Conservation (phyloP, 1,284 basidiomycete species). For the Microbotryum violaceum region DNA sequence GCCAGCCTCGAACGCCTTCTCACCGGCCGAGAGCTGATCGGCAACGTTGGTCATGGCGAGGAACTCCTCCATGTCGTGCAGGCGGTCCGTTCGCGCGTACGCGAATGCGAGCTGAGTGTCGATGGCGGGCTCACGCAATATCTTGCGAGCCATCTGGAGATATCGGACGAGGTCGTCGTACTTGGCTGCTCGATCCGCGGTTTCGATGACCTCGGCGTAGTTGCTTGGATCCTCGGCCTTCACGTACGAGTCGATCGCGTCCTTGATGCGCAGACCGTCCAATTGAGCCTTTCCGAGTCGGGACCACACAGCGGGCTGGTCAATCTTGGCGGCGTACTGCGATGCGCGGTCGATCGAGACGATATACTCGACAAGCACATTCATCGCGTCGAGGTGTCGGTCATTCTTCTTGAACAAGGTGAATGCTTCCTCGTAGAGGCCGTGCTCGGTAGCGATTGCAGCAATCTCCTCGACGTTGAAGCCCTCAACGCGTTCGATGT, state of each 20-base stretch:
- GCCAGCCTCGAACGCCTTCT: conserved; percentile 98
- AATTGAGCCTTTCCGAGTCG: conserved; percentile 98
- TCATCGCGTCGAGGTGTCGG: conserved; percentile 89
- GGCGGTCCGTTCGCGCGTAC: conserved; percentile 91
- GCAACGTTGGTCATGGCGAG: conserved; percentile 98
- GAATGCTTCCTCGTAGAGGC: conserved; percentile 92
- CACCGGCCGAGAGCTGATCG: conserved; percentile 62
- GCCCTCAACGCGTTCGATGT: conserved; percentile 94
- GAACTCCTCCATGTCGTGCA: conserved; percentile 99
- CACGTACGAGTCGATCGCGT: conserved; percentile 98
- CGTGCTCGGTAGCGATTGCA: conserved; percentile 92
- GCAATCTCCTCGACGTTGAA: conserved; percentile 95
- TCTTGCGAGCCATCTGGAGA: conserved; percentile 99
- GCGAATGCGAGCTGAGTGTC: conserved; percentile 96
- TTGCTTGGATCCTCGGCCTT: conserved; percentile 96
- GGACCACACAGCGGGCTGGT: conserved; percentile 94
- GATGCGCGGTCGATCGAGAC: conserved; percentile 95
- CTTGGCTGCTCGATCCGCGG: conserved; percentile 90
- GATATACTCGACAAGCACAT: conserved; percentile 95
- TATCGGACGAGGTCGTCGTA: conserved; percentile 96
- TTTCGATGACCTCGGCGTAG: conserved; percentile 94
- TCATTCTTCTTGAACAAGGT: conserved; percentile 94
- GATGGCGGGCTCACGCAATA: conserved; percentile 91
- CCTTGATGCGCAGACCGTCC: conserved; percentile 96
- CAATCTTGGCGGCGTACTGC: conserved; percentile 94